Percentiles rank a stretch among this genome's conserved stretches.
These are phyloP conservation scores for Diaporthe citriasiana DNA, from an alignment of 2,329 filamentous ascomycete species.

Conservation along the genomic window DNA sequence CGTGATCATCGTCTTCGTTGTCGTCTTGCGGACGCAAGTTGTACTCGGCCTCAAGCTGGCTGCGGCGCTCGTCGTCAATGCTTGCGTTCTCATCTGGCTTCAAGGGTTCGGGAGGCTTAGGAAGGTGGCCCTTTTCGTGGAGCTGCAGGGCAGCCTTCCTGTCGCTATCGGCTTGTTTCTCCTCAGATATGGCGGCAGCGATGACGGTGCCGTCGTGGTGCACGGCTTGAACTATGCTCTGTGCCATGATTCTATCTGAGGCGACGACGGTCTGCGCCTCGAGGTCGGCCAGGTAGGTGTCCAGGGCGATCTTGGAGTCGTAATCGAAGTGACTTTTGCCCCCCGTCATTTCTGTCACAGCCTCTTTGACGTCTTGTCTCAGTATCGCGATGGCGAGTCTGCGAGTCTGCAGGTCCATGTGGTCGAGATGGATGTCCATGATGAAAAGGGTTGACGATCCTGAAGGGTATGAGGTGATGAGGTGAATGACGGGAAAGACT, in stretches of 20 bases:
- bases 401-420: not conserved
- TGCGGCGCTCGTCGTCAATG: not conserved
- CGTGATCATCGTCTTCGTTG: not conserved
- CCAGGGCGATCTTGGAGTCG: not conserved
- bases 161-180: not conserved
- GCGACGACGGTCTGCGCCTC: not conserved
- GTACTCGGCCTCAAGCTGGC: not conserved
- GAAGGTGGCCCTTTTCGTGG: not conserved
- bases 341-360: not conserved
- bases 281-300: not conserved
- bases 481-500: no score
- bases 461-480: not conserved
- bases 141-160: not conserved
- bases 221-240: conserved; percentile 24
- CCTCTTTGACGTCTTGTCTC: not conserved
- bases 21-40: not conserved
- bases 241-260: not conserved
- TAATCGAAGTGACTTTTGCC: not conserved
- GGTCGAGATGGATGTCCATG: not conserved
- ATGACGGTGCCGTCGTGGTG: not conserved
- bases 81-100: not conserved
- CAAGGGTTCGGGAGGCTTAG: not conserved
- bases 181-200: not conserved
- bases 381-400: not conserved
- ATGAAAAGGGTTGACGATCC: not conserved